Base-by-base conservation (phyloP, 495 filamentous ascomycete genomes). In the Hyaloscypha finlandica region DNA sequence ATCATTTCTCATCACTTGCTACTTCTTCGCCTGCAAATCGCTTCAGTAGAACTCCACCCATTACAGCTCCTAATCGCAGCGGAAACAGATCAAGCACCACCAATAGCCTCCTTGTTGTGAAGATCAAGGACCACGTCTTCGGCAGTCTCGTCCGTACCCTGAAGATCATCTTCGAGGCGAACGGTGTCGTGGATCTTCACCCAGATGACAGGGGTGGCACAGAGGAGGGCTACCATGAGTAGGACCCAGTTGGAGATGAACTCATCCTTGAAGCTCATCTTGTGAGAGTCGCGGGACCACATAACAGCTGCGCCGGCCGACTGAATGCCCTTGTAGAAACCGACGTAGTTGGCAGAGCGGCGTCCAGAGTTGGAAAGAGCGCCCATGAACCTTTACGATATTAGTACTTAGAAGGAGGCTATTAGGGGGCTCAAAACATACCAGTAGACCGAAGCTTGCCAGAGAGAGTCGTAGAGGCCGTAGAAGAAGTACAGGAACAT, bases 321-420 rank as follows among this genome's bases (percentile, higher is more conserved):
- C 78, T 97, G 94, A 71, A 98, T 91, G n/a, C 92, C 92, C 75
- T 97, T 97, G 85, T 97, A 97, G 83, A 94, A 97, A 62, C 94
- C 94, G 37, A 92, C 88, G 72, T 95, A 91, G 81, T 97, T 96
- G 79, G 94, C 94, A 25, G 94, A 84, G 74, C 93, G 96, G 74
- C 93, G 91, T 68, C 89, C 86, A 56, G 95, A 96, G 82, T 98
- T 97, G 72, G 88, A 92, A 35, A 97, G 83, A 20, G 93, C 88
- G 39, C 94, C 94, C 90, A 98, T 97, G 79, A 90, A 92, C 90
- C 90, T 93, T 30, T 69, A 77, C 70, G 66, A 72, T 32, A 35
- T 67, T 33, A 61, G 31, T 54, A 68, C 16, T 68, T 12, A 29
- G 29, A 6, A 58, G 32, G 8, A 57, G 25, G 31, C 25, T 60